A percentile compares a stretch with the other conserved stretches of the same genome.
phyloP scores from a whole-genome alignment of 208 protist genomes.

The Trypanosoma rangeli region DNA sequence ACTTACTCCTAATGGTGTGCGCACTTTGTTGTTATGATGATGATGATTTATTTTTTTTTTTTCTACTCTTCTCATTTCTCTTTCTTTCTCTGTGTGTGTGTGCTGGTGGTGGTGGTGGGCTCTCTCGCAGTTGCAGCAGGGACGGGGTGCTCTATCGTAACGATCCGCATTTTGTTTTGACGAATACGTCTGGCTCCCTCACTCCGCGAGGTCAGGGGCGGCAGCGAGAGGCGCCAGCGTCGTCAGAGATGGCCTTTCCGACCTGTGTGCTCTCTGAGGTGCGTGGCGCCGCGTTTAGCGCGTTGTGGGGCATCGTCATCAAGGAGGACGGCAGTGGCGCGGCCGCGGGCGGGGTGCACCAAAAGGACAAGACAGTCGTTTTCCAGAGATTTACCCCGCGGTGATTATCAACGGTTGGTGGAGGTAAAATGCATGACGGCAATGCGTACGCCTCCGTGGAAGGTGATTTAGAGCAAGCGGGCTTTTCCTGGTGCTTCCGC shows the following conservation, averaged over 20 bases:
- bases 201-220: neutral
- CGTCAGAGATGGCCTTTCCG: conserved; percentile 29
- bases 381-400: conserved; percentile 36
- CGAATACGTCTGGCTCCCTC: neutral
- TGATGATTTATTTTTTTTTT: conserved; percentile 15
- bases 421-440: neutral
- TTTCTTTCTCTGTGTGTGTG: neutral
- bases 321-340: conserved; percentile 51
- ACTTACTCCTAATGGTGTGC: neutral
- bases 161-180: neutral
- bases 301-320: conserved; percentile 37
- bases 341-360: conserved; percentile 37
- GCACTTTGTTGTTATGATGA: conserved; percentile 10
- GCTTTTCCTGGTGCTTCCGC: conserved; percentile 48
- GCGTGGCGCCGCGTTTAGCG: conserved; percentile 63
- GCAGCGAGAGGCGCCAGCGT: neutral
- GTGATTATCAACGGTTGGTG: neutral
- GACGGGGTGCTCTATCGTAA: conserved; percentile 27
- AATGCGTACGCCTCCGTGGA: neutral
- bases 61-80: conserved; percentile 6
- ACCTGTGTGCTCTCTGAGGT: conserved; percentile 42
- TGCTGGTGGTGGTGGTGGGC: too few relatives aligned
- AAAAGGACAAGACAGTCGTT: conserved; percentile 29
- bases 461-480: conserved; percentile 4
- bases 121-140: neutral